Evolutionary conservation across 2,329 filamentous ascomycete genomes (phyloP), one percentile per base, ranked within the genome.

Genomic region (Botrytis aclada): DNA sequence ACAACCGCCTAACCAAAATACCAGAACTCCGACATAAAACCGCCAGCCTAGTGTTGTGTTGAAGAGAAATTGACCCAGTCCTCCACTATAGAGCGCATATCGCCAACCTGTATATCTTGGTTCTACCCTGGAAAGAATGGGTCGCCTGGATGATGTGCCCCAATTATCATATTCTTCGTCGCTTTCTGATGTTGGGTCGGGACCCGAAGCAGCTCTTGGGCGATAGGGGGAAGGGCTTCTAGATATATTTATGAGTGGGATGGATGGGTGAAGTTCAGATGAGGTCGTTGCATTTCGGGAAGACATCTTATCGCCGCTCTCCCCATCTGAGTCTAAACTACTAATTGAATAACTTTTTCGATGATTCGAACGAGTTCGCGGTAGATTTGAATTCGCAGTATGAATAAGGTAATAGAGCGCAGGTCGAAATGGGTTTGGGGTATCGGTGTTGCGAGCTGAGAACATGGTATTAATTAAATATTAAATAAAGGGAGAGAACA

Each of bases 1-100:
- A 74, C 83, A 85, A 2, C 83, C 84, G 6, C 83, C 83, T 0
- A 85, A 81, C 84, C 84, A 86, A 18, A 86, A 80, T 20, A 86
- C 82, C 69, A 86, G 77, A 74, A 86, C 69, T 16, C 81, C 84
- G 20, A 86, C 81, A 77, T 84, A 86, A 0, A 85, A 75, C 77
- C 85, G 82, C 84, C 84, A 86, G 63, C 85, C 85, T 61, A 81
- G 72, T 77, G 81, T 82, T 0, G 84, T 85, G 20, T 83, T 82
- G 76, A 85, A 85, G 69, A 87, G 80, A 77, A 84, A 86, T 69
- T 82, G 81, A 1, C 84, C 85, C n/a, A 86, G 77, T 10, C 84
- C 84, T 37, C 85, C 84, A 51, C 81, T 81, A 20, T 82, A 77
- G 65, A 82, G 75, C 29, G 82, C 71, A 22, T 78, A 76, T 74